Evolutionary conservation across 306 rosid species (phyloP).

Genomic region (Canavalia gladiata): DNA sequence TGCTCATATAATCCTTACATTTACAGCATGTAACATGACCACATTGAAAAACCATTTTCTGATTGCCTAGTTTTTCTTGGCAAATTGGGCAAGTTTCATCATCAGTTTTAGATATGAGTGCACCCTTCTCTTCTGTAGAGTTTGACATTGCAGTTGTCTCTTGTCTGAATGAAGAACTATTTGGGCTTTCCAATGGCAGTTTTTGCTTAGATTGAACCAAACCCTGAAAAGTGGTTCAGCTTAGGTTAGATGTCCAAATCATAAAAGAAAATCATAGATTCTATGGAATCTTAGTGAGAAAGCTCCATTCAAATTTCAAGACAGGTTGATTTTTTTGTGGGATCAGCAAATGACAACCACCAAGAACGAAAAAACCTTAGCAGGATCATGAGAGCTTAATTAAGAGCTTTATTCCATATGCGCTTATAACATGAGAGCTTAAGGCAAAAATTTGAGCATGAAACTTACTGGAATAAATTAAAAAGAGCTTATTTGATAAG

Average conservation of each 20-base stretch:
- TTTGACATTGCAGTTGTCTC: conserved; percentile 54
- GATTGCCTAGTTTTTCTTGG: conserved; percentile 79
- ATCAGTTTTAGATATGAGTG: conserved; percentile 53
- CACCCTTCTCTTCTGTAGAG: conserved; percentile 58
- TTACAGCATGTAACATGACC: conserved; percentile 94
- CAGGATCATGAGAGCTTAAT: background rate
- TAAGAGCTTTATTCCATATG: no score
- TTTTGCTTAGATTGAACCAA: conserved; percentile 82
- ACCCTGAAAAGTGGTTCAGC: conserved; percentile 66
- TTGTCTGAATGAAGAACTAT: conserved; percentile 56
- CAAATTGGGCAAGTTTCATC: conserved; percentile 94
- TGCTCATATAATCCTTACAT: conserved; percentile 66
- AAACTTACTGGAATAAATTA: no score
- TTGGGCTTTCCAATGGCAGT: conserved; percentile 54
- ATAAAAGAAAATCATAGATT: conserved; percentile 34
- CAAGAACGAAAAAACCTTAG: background rate
- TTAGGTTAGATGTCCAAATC: conserved; percentile 27
- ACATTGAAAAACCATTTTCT: conserved; percentile 96
- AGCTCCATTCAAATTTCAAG: conserved; percentile 10
- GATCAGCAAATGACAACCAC: conserved; percentile 18
- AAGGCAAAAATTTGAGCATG: no score
- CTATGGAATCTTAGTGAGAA: background rate
- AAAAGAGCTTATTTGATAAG: no score
- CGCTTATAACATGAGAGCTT: no score
- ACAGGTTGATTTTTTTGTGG: conserved; percentile 14